Base-by-base conservation (phyloP, 108 stramenopile genomes). In the Skeletonema potamos region DNA sequence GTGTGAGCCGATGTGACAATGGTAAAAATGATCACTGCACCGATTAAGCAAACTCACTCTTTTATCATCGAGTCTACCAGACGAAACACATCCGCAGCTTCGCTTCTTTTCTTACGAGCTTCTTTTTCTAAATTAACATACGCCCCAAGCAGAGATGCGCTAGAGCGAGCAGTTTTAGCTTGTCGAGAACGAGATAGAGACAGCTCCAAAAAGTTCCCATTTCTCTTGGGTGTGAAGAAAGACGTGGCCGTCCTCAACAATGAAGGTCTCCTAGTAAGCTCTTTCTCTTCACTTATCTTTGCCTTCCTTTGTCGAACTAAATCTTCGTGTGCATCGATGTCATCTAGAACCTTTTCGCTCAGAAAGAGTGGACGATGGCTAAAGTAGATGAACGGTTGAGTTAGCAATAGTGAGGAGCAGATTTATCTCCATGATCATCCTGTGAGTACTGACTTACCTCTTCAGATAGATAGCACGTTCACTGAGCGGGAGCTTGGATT, bases 121-220 rank as follows among this genome's bases (percentile, higher is more conserved):
- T 81, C 72, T 39, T 86, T 76, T 34, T 86, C 87, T 30, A 86
- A 81, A 62, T 87, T 85, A 59, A 78, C 72, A 66, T 89, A 89
- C 15, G 87, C 86, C 18, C 87, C 87, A 46, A 87, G 44, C 8
- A 92, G 73, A 32, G 71, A 72, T 33, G 71, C 72, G 58, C 66
- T 67, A 4, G 78, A 79, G 58, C 78, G 48, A 17, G 78, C 34
- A 13, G 58, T 61, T 28, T 64, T 79, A 4, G 78, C 78, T 63
- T 79, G 43, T 1, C 78, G 71, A 27, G 78, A 79, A 36, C 78
- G 67, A 13, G 78, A 79, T 3, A 79, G 27, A n/a, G 78, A 79
- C 15, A 79, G 67, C 37, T 79, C 78, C 46, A 83, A 76, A 43
- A 83, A 72, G 41, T 51, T 51, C 12, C 61, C 74, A 10, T 63